Evolutionary conservation across 2,329 filamentous ascomycete species (phyloP).

Genomic region (Botrytis deweyae): DNA sequence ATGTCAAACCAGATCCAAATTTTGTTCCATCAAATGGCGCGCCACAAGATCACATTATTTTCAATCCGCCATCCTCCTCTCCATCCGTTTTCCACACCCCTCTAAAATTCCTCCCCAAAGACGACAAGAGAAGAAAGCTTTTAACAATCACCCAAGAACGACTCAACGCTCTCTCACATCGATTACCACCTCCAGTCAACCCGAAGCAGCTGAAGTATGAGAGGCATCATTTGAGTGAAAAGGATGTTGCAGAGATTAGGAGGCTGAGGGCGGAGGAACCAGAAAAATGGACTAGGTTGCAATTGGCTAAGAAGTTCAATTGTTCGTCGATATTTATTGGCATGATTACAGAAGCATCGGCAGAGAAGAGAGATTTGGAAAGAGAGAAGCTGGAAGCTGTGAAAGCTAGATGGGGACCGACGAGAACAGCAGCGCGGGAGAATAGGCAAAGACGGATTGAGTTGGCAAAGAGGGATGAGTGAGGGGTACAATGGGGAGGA

Average conservation of each 20-base stretch:
- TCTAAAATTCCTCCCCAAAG: slow-evolving; percentile 61
- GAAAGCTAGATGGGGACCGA: slow-evolving; percentile 58
- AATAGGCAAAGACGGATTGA: slow-evolving; percentile 54
- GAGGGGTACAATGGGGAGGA: slow-evolving; percentile 13
- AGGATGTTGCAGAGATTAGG: slow-evolving; percentile 61
- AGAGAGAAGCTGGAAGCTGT: slow-evolving; percentile 48
- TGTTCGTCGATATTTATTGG: slow-evolving; percentile 58
- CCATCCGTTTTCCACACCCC: slow-evolving; percentile 64
- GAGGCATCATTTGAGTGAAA: slow-evolving; percentile 51
- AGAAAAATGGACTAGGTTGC: slow-evolving; percentile 52
- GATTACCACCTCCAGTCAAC: slow-evolving; percentile 34
- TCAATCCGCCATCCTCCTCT: slow-evolving; percentile 56
- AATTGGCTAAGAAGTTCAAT: slow-evolving; percentile 54
- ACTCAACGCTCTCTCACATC: slow-evolving; percentile 22
- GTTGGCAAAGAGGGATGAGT: slow-evolving; percentile 35
- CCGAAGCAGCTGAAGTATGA: slow-evolving; percentile 29
- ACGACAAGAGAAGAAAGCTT: slow-evolving; percentile 39
- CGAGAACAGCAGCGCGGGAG: slow-evolving; percentile 53
- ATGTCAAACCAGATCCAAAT: slow-evolving; percentile 59
- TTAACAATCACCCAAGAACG: slow-evolving; percentile 31
- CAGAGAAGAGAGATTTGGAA: slow-evolving; percentile 49
- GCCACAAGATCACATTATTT: slow-evolving; percentile 50
- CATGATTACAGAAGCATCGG: slow-evolving; percentile 52
- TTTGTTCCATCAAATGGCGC: slow-evolving; percentile 47
- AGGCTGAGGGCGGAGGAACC: slow-evolving; percentile 54